Base-by-base conservation (phyloP, 2,329 filamentous ascomycete genomes). In the Phaeosphaeria sp. region DNA sequence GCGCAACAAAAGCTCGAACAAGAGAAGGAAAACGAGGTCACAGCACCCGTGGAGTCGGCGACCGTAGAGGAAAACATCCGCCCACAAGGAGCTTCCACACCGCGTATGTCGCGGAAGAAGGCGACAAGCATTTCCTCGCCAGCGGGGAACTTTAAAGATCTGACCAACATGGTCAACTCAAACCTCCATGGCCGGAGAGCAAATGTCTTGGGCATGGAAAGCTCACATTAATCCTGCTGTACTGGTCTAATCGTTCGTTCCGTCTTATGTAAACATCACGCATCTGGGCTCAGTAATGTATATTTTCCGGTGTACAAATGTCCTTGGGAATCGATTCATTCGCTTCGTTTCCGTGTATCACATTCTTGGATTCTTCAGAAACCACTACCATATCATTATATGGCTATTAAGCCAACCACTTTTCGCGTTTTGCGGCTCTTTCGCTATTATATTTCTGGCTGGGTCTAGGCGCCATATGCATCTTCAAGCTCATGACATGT, bases 1-100 rank as follows among this genome's bases (percentile, higher is more conserved):
- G 86, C 86, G 2, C 84, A 88, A 70, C 83, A 82, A 64, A 84
- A 85, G 64, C 63, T 86, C 5, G 83, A 87, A 42, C 76, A 80
- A 20, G 83, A 86, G 45, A 72, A 74, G 8, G 72, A 75, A 72
- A 63, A 70, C 59, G 65, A 67, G 45, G 58, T 60, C 8, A 13
- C 30, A 7, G 30, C 11, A 17, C 60, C 57, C 30, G 54, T 61
- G 25, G 62, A 62, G 2, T 57, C 51, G 8, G 50, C 66, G 9
- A 61, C 69, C 30, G 53, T 56, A 30, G 74, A 74, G 22, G 71
- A 73, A 43, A 69, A 49, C 13, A 46, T 64, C 20, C 62, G 67
- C 21, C 60, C 68, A 40, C 71, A 73, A 55, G 65, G 66, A n/a
- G 63, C 68, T 15, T 71, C 74, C 2, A 67, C 77, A 46, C 74